A percentile compares a stretch with the other conserved stretches of the same genome.
These are phyloP conservation scores for Phytophthora fragariae DNA, from an alignment of 352 stramenopile species.

Conservation along the genomic window DNA sequence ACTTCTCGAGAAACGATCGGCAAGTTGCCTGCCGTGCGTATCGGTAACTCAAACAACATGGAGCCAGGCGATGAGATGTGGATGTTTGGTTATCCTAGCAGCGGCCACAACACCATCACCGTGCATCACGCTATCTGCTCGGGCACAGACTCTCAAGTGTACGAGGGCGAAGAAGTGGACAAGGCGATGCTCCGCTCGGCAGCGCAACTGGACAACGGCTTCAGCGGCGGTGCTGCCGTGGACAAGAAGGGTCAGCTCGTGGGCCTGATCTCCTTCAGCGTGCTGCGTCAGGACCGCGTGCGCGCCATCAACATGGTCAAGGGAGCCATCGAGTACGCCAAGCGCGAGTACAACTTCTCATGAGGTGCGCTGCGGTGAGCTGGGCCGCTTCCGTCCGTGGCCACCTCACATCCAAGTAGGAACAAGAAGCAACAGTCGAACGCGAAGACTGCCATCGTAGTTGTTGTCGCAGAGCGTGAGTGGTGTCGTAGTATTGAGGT, in stretches of 20 bases:
- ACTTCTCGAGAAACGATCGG: constrained; percentile 73
- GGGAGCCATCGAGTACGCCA: constrained; percentile 83
- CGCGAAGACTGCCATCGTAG: constrained; percentile 28
- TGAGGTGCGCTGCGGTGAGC: constrained; percentile 34
- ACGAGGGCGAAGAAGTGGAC: constrained; percentile 84
- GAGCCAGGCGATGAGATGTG: constrained; percentile 91
- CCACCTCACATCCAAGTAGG: constrained; percentile 10
- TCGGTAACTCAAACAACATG: constrained; percentile 91
- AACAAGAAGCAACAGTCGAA: constrained; percentile 18
- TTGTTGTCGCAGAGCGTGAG: constrained; percentile 34
- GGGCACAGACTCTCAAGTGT: constrained; percentile 87
- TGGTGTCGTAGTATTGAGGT: constrained; percentile 43
- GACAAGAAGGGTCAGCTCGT: constrained; percentile 89
- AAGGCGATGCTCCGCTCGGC: constrained; percentile 90
- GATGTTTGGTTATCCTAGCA: constrained; percentile 92
- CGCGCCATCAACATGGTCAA: constrained; percentile 92
- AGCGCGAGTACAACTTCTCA: constrained; percentile 77
- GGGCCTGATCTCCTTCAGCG: constrained; percentile 87
- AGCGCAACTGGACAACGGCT: constrained; percentile 87
- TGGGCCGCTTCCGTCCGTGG: constrained; percentile 12
- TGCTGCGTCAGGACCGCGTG: constrained; percentile 86
- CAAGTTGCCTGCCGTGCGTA: constrained; percentile 79
- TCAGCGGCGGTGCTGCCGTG: constrained; percentile 84
- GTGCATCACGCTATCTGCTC: constrained; percentile 92
- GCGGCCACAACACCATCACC: constrained; percentile 90